Evolutionary conservation across 2,329 filamentous ascomycete species (phyloP), one percentile per base, ranked within the genome.

Genomic region (Neopestalotiopsis sp.): DNA sequence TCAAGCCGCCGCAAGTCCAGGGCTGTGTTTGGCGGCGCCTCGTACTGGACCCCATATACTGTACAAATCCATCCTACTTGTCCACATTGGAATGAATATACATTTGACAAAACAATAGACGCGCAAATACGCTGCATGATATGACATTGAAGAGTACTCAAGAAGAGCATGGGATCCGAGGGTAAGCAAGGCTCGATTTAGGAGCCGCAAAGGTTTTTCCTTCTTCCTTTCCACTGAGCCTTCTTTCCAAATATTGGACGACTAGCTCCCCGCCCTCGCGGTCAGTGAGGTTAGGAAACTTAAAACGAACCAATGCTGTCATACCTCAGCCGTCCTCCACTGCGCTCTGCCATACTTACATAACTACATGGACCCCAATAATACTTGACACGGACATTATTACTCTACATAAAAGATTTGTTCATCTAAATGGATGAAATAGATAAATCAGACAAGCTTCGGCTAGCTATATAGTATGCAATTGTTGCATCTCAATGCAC

Each of bases 401-500:
- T 53, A 7, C 45, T 14, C 45, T 53, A n/a, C 45, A 38, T 38
- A 7, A 38, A 38, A 38, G 34, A 38, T 38, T 38, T 3, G 3
- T 38, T 10, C 34, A 38, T 38, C 34, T 38, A 2, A 10, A 10
- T 28, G 24, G 24, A 28, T 28, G 24, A 28, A 28, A 28, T 28
- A 28, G 24, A 28, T 28, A 28, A 28, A 28, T 28, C 24, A 28
- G 24, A 28, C 24, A 38, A 38, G 34, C 6, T 38, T 38, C 6
- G 3, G 34, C 20, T 53, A 53, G 14, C 17, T 34, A 40, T 28
- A 28, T 28, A 2, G 24, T 28, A 28, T 38, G 32, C 34, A 62
- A 62, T 20, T 62, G 59, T 32, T 32, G 59, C 59, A 34, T 62
- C 34, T 62, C n/a, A 13, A 62, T 62, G 59, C 59, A 62, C 14